A percentile compares a stretch with the other conserved stretches of the same genome.
Conservation (phyloP, 176 grass and related monocot genomes). For the Cymbopogon citratus region DNA sequence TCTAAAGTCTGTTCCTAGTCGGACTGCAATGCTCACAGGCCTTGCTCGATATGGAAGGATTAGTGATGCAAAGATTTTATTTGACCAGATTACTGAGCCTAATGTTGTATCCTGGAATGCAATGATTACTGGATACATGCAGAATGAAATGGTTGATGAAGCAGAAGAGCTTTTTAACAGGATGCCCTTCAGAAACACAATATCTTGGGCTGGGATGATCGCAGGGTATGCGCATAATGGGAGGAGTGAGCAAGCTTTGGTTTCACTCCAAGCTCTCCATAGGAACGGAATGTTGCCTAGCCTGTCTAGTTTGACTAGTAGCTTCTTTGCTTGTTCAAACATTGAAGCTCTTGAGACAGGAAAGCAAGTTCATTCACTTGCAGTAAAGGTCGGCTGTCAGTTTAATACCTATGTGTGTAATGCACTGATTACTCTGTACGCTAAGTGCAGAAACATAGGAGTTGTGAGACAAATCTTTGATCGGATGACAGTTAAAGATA, state of each 20-base stretch:
- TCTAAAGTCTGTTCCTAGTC: conserved; percentile 34
- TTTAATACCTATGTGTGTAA: conserved; percentile 49
- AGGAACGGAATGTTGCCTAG: conserved; percentile 57
- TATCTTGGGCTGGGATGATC: conserved; percentile 66
- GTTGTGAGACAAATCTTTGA: conserved; percentile 41
- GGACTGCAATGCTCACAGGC: conserved; percentile 41
- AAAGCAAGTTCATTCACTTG: conserved; percentile 54
- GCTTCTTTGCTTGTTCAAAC: conserved; percentile 60
- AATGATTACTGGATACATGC: conserved; percentile 61
- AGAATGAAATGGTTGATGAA: conserved; percentile 58
- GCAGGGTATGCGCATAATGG: conserved; percentile 62
- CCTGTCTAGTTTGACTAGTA: conserved; percentile 54
- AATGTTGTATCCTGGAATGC: conserved; percentile 70
- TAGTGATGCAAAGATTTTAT: conserved; percentile 47
- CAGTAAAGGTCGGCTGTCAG: conserved; percentile 40
- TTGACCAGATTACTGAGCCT: conserved; percentile 61
- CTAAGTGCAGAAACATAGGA: conserved; percentile 45
- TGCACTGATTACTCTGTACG: conserved; percentile 73
- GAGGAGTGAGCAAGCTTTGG: conserved; percentile 59
- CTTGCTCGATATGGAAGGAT: conserved; percentile 56
- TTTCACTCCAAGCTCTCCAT: conserved; percentile 33
- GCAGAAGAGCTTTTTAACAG: conserved; percentile 58
- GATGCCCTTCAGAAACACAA: conserved; percentile 52
- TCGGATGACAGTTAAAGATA: conserved; percentile 40
- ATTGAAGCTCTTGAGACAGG: conserved; percentile 52